Evolutionary conservation across 2,329 filamentous ascomycete species (phyloP).

Genomic region (Aspergillus eucalypticola): DNA sequence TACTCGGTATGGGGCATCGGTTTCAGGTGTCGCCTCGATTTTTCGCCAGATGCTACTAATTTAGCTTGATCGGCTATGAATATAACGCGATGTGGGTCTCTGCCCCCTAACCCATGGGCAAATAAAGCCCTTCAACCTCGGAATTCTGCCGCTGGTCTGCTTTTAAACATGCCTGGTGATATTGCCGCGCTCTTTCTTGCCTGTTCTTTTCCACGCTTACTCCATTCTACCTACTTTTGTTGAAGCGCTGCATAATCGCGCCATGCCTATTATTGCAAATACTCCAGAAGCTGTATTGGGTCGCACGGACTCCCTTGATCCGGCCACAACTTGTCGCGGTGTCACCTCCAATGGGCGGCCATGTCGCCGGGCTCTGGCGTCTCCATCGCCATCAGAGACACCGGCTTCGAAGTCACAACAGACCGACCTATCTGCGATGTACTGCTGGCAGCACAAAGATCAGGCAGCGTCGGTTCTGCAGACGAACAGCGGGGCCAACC

Average conservation of each 20-base stretch:
- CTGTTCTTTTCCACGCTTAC: not conserved
- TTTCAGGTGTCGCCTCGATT: conserved; percentile 1
- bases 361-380: conserved; percentile 71
- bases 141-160: not conserved
- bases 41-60: not conserved
- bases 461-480: conserved; percentile 58
- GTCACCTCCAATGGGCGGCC: conserved; percentile 79
- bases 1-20: not conserved
- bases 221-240: not conserved
- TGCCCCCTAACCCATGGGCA: not conserved
- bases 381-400: conserved; percentile 33
- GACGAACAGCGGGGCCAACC: conserved; percentile 25
- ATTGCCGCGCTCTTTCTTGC: not conserved
- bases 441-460: conserved; percentile 95
- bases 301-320: conserved; percentile 82
- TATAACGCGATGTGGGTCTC: not conserved
- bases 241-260: not conserved
- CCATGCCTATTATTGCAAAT: conserved; percentile 66
- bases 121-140: not conserved
- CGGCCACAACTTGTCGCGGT: conserved; percentile 81
- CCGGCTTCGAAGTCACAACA: conserved; percentile 26
- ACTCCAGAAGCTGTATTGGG: conserved; percentile 80
- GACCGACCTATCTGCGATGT: conserved; percentile 51
- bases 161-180: conserved; percentile 1
- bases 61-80: not conserved